A percentile compares a stretch with the other conserved stretches of the same genome.
These are phyloP conservation scores for Plasmodium fragile DNA, from an alignment of 169 alveolate genomes.

Conservation along the genomic window DNA sequence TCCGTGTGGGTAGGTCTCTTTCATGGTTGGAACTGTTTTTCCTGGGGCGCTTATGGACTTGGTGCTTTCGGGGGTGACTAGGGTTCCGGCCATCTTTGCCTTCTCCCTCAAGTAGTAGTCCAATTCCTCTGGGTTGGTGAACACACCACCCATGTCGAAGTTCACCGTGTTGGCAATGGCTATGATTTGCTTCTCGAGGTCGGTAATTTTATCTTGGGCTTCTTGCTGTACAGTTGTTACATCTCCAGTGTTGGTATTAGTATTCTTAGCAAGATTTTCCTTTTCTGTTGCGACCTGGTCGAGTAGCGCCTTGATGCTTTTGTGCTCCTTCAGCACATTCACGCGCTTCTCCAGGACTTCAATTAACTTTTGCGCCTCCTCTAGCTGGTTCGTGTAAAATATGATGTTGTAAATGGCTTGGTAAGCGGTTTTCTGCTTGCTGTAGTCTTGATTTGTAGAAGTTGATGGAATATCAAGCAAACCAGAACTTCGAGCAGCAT, in stretches of 20 bases:
- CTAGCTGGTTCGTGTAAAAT: conserved; percentile 42
- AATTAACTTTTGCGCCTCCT: conserved; percentile 30
- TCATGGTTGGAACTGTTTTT: background rate
- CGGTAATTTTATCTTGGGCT: background rate
- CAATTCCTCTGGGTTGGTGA: conserved; percentile 26
- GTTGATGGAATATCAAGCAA: background rate
- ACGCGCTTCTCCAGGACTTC: conserved; percentile 23
- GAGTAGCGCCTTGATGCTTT: conserved; percentile 6
- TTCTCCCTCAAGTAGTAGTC: conserved; percentile 60
- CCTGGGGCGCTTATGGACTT: background rate
- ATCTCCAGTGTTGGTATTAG: background rate
- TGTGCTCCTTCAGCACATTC: conserved; percentile 5
- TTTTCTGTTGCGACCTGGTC: background rate
- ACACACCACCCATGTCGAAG: conserved; percentile 25
- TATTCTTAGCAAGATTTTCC: background rate
- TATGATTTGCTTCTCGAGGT: background rate
- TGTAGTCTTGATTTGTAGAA: background rate
- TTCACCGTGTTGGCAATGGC: conserved; percentile 41
- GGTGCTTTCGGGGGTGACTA: background rate
- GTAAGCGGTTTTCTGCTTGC: background rate
- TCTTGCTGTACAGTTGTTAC: background rate
- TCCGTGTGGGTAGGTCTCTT: conserved; percentile 31
- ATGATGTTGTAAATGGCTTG: conserved; percentile 22
- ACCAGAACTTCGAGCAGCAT: background rate
- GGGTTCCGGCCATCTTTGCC: background rate